Conservation (phyloP, 345 rosid species). For the Aquilaria malaccensis region DNA sequence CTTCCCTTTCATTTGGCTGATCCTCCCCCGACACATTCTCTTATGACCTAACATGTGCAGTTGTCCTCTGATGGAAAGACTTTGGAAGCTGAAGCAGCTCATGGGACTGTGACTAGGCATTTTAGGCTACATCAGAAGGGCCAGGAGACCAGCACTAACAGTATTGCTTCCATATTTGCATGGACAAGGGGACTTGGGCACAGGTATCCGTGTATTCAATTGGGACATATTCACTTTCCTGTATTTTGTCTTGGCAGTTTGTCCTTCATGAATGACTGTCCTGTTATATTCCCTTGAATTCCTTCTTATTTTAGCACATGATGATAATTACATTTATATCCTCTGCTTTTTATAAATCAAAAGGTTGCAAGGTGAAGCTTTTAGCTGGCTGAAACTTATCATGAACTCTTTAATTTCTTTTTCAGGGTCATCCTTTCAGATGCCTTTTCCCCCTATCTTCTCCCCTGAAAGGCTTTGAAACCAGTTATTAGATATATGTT, state of each 20-base stretch:
- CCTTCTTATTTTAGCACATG: no score
- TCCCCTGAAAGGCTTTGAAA: no score
- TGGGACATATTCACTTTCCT: background rate
- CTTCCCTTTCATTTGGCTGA: background rate
- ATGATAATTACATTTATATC: no score
- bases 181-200: slow-evolving; percentile 94
- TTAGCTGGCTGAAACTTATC: no score
- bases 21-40: background rate
- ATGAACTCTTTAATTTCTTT: no score
- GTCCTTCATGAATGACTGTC: no score
- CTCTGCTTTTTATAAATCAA: no score
- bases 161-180: slow-evolving; percentile 95
- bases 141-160: slow-evolving; percentile 96
- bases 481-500: no score
- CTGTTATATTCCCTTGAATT: no score
- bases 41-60: slow-evolving; percentile 29
- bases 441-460: no score
- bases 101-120: slow-evolving; percentile 97
- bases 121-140: slow-evolving; percentile 85
- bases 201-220: slow-evolving; percentile 38
- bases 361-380: no score
- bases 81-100: slow-evolving; percentile 97
- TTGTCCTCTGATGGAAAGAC: slow-evolving; percentile 93
- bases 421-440: no score
- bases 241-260: background rate